Evolutionary conservation across 805 yeast genomes (phyloP), one percentile per base, ranked within the genome.

Genomic region (Candida gorgasii): DNA sequence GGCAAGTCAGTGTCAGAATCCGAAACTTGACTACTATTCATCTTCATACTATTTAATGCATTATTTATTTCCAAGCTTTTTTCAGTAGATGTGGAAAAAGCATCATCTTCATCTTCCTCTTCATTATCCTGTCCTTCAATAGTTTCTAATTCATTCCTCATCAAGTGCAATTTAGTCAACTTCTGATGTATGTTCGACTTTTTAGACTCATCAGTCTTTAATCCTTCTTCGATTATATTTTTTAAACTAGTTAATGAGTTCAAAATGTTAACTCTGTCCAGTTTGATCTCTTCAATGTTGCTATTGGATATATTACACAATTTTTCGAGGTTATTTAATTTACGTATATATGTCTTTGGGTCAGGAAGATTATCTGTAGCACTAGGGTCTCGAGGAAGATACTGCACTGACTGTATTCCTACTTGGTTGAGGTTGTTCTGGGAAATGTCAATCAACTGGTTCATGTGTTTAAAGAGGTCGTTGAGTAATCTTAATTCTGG

Each of bases 381-480:
- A 7, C 58, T 40, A 1, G 65, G 72, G 45, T 66, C 65, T 7
- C 51, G 48, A 0, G 73, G 72, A 18, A 70, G 49, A 48, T 65
- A 68, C 2, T 54, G 53, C 37, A 59, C 62, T n/a, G 67, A 55
- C 50, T 68, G 73, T 20, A 59, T 53, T 3, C 67, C 66, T 34
- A 68, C 63, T 50, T 66, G 70, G 18, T 68, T 60, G 44, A 69
- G 53, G 47, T 67, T 67, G n/a, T 65, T 51, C 39, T 65, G 66
- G 27, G 59, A 55, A 6, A 52, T 45, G 23, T 59, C 61, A 14
- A 49, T 46, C 7, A 66, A 49, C 30, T 54, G 53, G 38, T 57
- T 58, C 50, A 68, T 47, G 36, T 60, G 60, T 5, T 43, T 39
- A 40, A 56, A 65, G 15, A 61, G 49, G 15, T 57, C 59, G 48